phyloP scores from a whole-genome alignment of 768 basidiomycete genomes.

The Mycena belliarum region DNA sequence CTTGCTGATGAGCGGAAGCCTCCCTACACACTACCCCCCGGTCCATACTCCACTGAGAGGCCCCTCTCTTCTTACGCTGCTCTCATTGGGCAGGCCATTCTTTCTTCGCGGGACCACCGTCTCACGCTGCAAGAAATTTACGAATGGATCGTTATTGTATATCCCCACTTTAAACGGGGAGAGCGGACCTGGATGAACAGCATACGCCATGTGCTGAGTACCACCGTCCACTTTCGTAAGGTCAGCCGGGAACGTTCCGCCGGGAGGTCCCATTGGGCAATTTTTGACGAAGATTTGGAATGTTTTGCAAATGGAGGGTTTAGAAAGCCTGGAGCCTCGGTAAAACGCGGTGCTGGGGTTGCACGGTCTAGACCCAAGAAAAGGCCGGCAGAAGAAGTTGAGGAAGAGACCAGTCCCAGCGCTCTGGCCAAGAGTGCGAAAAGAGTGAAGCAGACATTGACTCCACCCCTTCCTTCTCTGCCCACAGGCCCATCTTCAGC shows the following conservation, averaged over 20 bases:
- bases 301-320: constrained; percentile 88
- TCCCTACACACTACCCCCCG: constrained; percentile 79
- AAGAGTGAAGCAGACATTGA: constrained; percentile 27
- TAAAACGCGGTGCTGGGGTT: neutral
- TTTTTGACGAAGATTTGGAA: constrained; percentile 77
- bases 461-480: neutral
- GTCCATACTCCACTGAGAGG: constrained; percentile 78
- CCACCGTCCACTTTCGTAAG: constrained; percentile 90
- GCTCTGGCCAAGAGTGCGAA: constrained; percentile 27
- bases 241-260: constrained; percentile 73
- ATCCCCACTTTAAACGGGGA: constrained; percentile 90
- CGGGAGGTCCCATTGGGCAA: constrained; percentile 87
- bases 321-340: constrained; percentile 48
- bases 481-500: neutral
- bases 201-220: constrained; percentile 93
- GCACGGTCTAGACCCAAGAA: constrained; percentile 37
- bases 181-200: constrained; percentile 99
- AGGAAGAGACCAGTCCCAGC: constrained; percentile 9
- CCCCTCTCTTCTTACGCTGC: constrained; percentile 93
- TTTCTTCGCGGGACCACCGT: constrained; percentile 79
- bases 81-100: constrained; percentile 91
- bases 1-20: constrained; percentile 48
- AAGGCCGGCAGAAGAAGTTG: constrained; percentile 30
- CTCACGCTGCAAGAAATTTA: constrained; percentile 96
- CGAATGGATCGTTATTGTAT: constrained; percentile 91